Percentiles rank a stretch among this genome's conserved stretches.
These are phyloP conservation scores for Globisporangium nodosum DNA, from an alignment of 352 stramenopile genomes.

Conservation along the genomic window DNA sequence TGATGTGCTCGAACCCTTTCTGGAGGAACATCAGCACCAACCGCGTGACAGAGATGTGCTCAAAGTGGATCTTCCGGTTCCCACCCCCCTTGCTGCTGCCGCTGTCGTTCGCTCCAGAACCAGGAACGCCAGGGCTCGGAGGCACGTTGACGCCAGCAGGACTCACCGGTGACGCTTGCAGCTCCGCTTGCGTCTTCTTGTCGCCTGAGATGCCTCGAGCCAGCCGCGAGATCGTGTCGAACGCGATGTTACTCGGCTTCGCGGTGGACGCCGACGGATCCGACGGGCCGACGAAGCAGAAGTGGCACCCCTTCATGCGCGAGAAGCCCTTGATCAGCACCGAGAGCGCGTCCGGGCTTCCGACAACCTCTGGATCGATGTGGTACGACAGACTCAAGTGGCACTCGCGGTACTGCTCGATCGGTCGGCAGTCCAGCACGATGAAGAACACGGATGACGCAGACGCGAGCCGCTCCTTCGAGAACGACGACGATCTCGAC, in stretches of 20 bases:
- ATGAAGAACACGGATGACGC: constrained; percentile 65
- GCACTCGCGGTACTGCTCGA: constrained; percentile 70
- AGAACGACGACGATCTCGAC: constrained; percentile 24
- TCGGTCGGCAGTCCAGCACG: constrained; percentile 73
- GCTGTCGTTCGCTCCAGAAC: constrained; percentile 28
- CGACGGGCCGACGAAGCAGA: constrained; percentile 81
- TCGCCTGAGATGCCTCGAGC: constrained; percentile 58
- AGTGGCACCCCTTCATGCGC: constrained; percentile 86
- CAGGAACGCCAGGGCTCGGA: constrained; percentile 15
- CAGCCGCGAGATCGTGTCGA: constrained; percentile 53
- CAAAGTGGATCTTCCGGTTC: constrained; percentile 20
- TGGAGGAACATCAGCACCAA: constrained; percentile 84
- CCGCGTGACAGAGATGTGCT: constrained; percentile 73
- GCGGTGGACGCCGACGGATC: constrained; percentile 16
- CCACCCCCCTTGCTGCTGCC: constrained; percentile 17
- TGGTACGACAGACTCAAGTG: constrained; percentile 85
- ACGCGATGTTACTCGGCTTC: constrained; percentile 27
- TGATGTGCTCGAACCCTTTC: constrained; percentile 85
- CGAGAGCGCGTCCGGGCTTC: constrained; percentile 60
- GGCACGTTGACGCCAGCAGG: constrained; percentile 6
- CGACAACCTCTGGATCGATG: constrained; percentile 75
- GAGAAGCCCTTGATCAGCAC: constrained; percentile 76
- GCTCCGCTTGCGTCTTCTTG: constrained; percentile 12
- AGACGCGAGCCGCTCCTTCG: constrained; percentile 27
- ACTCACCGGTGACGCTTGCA: not conserved